These are phyloP conservation scores for Lodderomyces pseudojiufengensis DNA, from an alignment of 1,139 yeast genomes.

Conservation along the genomic window DNA sequence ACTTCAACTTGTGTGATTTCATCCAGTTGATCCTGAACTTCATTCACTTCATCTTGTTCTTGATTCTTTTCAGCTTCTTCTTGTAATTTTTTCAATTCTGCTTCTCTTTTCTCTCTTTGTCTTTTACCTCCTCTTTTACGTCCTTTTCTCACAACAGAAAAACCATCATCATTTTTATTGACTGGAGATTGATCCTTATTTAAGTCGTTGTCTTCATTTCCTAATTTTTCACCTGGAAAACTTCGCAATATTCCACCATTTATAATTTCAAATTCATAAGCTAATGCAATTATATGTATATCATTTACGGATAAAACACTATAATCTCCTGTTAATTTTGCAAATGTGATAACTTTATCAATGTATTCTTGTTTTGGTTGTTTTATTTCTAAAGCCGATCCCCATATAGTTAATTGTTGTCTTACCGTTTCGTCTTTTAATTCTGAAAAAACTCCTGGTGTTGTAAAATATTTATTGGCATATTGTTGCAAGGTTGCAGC, in stretches of 20 bases:
- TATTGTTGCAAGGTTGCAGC: slow-evolving; percentile 68
- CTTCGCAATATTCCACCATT: slow-evolving; percentile 65
- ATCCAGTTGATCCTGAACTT: too few relatives aligned
- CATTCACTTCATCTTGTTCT: slow-evolving; percentile 11
- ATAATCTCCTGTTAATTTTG: slow-evolving; percentile 88
- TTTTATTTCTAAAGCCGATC: slow-evolving; percentile 55
- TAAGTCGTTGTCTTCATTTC: slow-evolving; percentile 9
- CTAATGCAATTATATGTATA: slow-evolving; percentile 85
- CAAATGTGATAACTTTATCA: slow-evolving; percentile 66
- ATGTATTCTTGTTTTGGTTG: slow-evolving; percentile 72
- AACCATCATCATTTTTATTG: slow-evolving; percentile 11
- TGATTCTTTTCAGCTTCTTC: slow-evolving; percentile 51
- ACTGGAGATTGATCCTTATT: slow-evolving; percentile 8
- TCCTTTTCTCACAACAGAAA: slow-evolving; percentile 32
- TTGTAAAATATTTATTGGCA: slow-evolving; percentile 72
- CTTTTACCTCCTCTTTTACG: slow-evolving; percentile 64
- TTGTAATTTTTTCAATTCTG: slow-evolving; percentile 24
- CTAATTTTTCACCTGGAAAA: slow-evolving; percentile 59
- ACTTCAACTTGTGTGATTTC: neutral
- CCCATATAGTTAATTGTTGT: slow-evolving; percentile 76
- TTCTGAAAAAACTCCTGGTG: slow-evolving; percentile 88
- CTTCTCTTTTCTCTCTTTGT: slow-evolving; percentile 55
- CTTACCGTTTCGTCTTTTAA: slow-evolving; percentile 83
- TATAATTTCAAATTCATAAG: slow-evolving; percentile 82
- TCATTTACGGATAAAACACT: slow-evolving; percentile 86